These are phyloP conservation scores for Nemania serpens DNA, from an alignment of 2,329 filamentous ascomycete species.

Conservation along the genomic window DNA sequence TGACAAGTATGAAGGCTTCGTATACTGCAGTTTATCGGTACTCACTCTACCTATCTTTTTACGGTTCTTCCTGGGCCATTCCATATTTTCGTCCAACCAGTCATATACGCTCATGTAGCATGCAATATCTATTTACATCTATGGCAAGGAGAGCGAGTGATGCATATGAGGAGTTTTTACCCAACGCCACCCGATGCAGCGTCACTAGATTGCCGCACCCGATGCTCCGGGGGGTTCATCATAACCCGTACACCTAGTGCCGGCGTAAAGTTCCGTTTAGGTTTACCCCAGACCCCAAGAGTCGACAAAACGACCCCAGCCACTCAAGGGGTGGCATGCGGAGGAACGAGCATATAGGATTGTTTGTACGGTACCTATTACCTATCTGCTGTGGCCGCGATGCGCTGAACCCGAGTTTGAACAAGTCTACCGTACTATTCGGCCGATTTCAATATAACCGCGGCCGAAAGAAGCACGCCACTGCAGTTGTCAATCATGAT, in stretches of 20 bases:
- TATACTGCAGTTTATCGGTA: no score
- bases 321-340: conserved; percentile 15
- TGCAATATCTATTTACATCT: not conserved
- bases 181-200: not conserved
- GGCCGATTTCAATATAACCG: conserved; percentile 12
- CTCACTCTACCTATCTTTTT: no score
- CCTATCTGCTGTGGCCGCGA: not conserved
- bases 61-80: no score
- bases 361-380: not conserved
- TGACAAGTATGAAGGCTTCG: no score
- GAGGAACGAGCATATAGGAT: conserved; percentile 11
- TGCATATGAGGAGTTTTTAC: no score
- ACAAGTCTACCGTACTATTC: not conserved
- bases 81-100: no score
- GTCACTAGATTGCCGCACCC: conserved; percentile 3
- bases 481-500: not conserved
- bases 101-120: no score
- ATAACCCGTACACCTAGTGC: conserved; percentile 6
- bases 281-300: conserved; percentile 10
- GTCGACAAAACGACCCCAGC: not conserved
- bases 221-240: conserved; percentile 5
- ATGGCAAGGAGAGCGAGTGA: not conserved
- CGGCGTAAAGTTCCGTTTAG: conserved; percentile 17
- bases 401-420: not conserved
- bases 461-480: conserved; percentile 20